A percentile compares a stretch with the other conserved stretches of the same genome.
Conservation (phyloP, 2,329 filamentous ascomycete genomes). For the Shiraia sp. region DNA sequence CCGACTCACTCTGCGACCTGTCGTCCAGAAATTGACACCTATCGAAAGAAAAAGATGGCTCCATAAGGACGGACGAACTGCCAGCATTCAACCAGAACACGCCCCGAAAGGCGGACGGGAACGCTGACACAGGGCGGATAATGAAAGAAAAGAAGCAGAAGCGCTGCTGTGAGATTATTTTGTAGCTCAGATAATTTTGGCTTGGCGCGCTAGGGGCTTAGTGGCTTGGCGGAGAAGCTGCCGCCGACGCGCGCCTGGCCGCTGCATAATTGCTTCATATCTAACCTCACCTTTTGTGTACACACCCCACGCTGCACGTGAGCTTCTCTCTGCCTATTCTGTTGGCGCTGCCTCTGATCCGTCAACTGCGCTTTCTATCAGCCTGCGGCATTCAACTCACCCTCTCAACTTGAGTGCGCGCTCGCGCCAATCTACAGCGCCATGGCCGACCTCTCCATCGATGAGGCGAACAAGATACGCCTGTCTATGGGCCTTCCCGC, state of each 20-base stretch:
- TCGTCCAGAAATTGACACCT: constrained; percentile 93
- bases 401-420: constrained; percentile 2
- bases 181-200: constrained; percentile 23
- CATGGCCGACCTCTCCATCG: constrained; percentile 59
- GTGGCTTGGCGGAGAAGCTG: constrained; percentile 22
- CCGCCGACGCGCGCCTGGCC: constrained; percentile 6
- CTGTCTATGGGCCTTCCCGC: constrained; percentile 87
- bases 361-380: too few species aligned
- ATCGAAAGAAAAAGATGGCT: constrained; percentile 68
- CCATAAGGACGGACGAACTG: constrained; percentile 76
- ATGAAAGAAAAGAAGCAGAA: constrained; percentile 45
- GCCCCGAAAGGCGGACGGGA: constrained; percentile 63
- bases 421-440: constrained; percentile 7
- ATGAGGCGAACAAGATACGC: constrained; percentile 92
- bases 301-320: background rate
- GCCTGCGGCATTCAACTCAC: background rate
- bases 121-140: constrained; percentile 80
- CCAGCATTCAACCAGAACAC: constrained; percentile 76
- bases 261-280: background rate
- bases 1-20: constrained; percentile 84
- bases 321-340: background rate
- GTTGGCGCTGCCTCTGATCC: background rate
- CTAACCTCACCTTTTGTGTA: background rate
- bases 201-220: constrained; percentile 18
- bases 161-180: constrained; percentile 32